Evolutionary conservation across 1,284 basidiomycete species (phyloP).

Genomic region (Melampsora medusae): DNA sequence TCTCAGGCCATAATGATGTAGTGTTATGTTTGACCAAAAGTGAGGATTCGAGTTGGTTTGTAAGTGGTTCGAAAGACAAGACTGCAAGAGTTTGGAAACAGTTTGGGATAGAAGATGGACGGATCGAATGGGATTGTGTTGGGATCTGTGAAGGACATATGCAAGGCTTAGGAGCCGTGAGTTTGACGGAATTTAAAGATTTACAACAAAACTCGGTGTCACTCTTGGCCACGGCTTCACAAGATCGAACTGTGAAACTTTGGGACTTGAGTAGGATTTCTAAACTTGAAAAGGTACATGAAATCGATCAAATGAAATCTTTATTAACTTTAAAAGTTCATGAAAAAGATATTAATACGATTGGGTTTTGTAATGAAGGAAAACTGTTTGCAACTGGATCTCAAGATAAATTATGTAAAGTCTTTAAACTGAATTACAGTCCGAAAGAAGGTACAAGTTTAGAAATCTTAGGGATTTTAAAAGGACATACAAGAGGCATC

Average conservation of each 20-base stretch:
- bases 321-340: constrained; percentile 88
- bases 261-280: constrained; percentile 76
- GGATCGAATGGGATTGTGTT: constrained; percentile 70
- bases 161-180: constrained; percentile 87
- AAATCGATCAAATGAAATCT: constrained; percentile 62
- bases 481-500: constrained; percentile 93
- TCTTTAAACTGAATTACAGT: constrained; percentile 67
- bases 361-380: constrained; percentile 90
- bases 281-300: constrained; percentile 49
- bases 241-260: constrained; percentile 96
- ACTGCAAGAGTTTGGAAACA: constrained; percentile 79
- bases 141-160: constrained; percentile 89
- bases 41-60: constrained; percentile 69
- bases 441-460: constrained; percentile 58
- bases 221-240: constrained; percentile 89
- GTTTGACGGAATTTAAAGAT: constrained; percentile 57
- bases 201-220: constrained; percentile 54
- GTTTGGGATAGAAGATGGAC: constrained; percentile 52
- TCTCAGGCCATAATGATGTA: constrained; percentile 85
- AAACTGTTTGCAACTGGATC: constrained; percentile 85
- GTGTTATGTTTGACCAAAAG: constrained; percentile 79
- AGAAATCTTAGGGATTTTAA: constrained; percentile 78
- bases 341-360: constrained; percentile 97
- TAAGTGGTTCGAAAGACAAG: constrained; percentile 87
- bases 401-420: constrained; percentile 89